phyloP scores from a whole-genome alignment of 2,329 filamentous ascomycete genomes.

The Pseudogymnoascus sp. region DNA sequence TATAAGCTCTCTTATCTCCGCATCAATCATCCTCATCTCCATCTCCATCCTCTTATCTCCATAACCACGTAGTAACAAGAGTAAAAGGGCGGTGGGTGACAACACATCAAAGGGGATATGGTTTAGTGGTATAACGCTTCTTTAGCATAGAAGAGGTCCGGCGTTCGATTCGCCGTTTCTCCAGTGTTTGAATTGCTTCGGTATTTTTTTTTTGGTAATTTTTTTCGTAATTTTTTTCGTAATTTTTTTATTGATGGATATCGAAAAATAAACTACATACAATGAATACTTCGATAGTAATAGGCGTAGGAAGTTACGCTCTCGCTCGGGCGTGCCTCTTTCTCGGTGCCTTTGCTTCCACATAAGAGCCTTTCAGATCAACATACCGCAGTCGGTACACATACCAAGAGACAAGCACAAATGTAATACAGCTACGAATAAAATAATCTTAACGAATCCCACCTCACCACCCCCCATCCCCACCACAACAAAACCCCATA shows the following conservation, averaged over 20 bases:
- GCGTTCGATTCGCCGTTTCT: slow-evolving; percentile 8
- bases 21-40: not conserved
- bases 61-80: too few species aligned
- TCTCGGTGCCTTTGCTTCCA: not conserved
- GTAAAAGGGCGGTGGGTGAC: too few species aligned
- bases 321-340: not conserved
- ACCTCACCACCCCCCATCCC: not conserved
- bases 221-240: too few species aligned
- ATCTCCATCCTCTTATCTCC: not conserved
- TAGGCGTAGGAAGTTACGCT: not conserved
- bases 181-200: not conserved
- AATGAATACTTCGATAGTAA: not conserved
- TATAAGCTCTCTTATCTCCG: not conserved
- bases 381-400: not conserved
- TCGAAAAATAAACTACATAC: too few species aligned
- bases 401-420: not conserved
- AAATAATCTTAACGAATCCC: not conserved
- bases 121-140: slow-evolving; percentile 8
- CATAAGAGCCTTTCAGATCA: not conserved
- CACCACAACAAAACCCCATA: not conserved
- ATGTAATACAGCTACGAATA: not conserved
- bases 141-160: slow-evolving; percentile 8
- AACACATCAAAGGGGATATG: not conserved
- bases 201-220: too few species aligned
- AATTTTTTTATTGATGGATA: too few species aligned